Conservation (phyloP, 2,329 filamentous ascomycete species). For the Trichophyton verrucosum region DNA sequence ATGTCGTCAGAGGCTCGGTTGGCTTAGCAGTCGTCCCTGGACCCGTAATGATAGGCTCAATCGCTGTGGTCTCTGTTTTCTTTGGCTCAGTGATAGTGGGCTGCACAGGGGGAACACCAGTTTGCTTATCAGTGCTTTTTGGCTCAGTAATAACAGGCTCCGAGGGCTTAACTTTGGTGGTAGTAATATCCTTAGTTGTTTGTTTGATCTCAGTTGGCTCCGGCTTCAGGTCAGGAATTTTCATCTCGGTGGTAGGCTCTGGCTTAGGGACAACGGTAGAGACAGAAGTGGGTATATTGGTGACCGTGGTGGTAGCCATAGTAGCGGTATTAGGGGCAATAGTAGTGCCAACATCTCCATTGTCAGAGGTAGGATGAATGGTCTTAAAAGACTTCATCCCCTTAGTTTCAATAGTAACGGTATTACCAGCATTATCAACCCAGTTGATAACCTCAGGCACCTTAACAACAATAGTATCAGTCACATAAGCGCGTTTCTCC, state of each 20-base stretch:
- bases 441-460: slow-evolving; percentile 45
- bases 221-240: not conserved
- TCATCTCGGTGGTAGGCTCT: not conserved
- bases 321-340: not conserved
- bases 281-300: not conserved
- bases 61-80: not conserved
- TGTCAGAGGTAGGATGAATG: not conserved
- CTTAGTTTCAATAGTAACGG: slow-evolving; percentile 28
- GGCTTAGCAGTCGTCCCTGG: not conserved
- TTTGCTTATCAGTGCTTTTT: no score
- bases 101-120: no score
- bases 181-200: no score
- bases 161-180: no score
- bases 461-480: slow-evolving; percentile 26
- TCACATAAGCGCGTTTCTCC: slow-evolving; percentile 28
- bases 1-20: not conserved
- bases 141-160: no score
- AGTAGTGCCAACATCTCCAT: not conserved
- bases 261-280: not conserved
- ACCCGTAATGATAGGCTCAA: not conserved
- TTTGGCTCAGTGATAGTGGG: not conserved
- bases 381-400: not conserved
- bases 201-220: not conserved
- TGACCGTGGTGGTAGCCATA: not conserved
- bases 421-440: slow-evolving; percentile 46